phyloP scores from a whole-genome alignment of 1,284 basidiomycete genomes.

The Boletus sp. region DNA sequence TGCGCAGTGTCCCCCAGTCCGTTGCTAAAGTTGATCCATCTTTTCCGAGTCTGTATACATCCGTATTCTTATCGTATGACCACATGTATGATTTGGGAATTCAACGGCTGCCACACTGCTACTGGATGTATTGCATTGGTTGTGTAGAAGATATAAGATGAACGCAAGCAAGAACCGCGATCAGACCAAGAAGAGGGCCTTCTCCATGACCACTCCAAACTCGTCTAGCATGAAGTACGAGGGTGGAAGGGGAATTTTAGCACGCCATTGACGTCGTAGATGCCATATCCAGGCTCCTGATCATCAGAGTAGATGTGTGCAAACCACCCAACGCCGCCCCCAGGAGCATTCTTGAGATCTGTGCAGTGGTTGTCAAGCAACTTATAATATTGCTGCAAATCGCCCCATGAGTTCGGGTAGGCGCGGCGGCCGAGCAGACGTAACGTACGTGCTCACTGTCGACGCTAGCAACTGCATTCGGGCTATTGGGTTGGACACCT shows the following conservation, averaged over 20 bases:
- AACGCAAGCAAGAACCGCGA: no score
- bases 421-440: neutral
- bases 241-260: slow-evolving; percentile 57
- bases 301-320: slow-evolving; percentile 69
- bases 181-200: no score
- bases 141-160: no score
- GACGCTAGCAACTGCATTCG: slow-evolving; percentile 50
- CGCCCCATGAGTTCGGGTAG: slow-evolving; percentile 17
- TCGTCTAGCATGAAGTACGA: slow-evolving; percentile 40
- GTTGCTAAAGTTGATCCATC: no score
- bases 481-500: slow-evolving; percentile 56
- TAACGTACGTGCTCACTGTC: slow-evolving; percentile 50
- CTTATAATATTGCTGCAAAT: slow-evolving; percentile 45
- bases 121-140: no score
- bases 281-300: slow-evolving; percentile 65
- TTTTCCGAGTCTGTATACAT: no score
- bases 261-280: slow-evolving; percentile 46
- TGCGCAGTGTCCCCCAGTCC: no score
- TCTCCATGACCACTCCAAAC: no score
- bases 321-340: slow-evolving; percentile 77
- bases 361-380: slow-evolving; percentile 62
- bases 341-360: slow-evolving; percentile 53
- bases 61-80: no score
- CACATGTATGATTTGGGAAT: no score
- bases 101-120: no score